Conservation (phyloP, 1,139 yeast species). For the Geotrichum fermentans region DNA sequence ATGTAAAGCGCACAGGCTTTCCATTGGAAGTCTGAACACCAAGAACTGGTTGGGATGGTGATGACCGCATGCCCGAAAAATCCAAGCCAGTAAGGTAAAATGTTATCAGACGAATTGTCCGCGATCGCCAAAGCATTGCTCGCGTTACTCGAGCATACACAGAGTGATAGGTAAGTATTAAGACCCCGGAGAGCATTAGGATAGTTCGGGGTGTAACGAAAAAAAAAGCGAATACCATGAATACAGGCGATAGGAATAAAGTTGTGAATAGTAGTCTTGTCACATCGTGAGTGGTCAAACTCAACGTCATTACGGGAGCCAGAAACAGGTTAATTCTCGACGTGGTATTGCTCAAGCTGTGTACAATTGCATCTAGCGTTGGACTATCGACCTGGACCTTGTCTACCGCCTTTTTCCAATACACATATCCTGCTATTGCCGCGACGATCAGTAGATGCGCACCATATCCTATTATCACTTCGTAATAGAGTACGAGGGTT, state of each 20-base stretch:
- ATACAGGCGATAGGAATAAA: constrained; percentile 76
- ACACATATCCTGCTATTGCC: constrained; percentile 60
- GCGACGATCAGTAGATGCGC: constrained; percentile 78
- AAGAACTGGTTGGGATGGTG: background rate
- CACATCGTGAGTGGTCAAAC: constrained; percentile 69
- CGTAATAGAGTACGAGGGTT: constrained; percentile 66
- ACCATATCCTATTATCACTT: constrained; percentile 62
- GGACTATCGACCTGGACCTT: constrained; percentile 61
- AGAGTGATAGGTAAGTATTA: constrained; percentile 77
- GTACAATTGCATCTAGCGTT: constrained; percentile 82
- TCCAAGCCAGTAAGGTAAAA: constrained; percentile 86
- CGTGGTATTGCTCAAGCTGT: constrained; percentile 67
- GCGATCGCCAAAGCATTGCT: constrained; percentile 76
- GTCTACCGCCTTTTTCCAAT: constrained; percentile 37
- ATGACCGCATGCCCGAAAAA: constrained; percentile 50
- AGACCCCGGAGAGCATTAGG: constrained; percentile 55
- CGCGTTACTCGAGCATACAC: constrained; percentile 77
- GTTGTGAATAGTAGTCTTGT: constrained; percentile 78
- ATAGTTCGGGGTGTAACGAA: constrained; percentile 68
- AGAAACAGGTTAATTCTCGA: constrained; percentile 71
- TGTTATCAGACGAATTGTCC: constrained; percentile 60
- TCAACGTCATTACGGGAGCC: constrained; percentile 70
- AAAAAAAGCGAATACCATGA: constrained; percentile 63
- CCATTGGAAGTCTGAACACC: constrained; percentile 55
- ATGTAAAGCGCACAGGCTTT: constrained; percentile 79